These are phyloP conservation scores for Oxalis stricta DNA, from an alignment of 441 rosid genomes.

Conservation along the genomic window DNA sequence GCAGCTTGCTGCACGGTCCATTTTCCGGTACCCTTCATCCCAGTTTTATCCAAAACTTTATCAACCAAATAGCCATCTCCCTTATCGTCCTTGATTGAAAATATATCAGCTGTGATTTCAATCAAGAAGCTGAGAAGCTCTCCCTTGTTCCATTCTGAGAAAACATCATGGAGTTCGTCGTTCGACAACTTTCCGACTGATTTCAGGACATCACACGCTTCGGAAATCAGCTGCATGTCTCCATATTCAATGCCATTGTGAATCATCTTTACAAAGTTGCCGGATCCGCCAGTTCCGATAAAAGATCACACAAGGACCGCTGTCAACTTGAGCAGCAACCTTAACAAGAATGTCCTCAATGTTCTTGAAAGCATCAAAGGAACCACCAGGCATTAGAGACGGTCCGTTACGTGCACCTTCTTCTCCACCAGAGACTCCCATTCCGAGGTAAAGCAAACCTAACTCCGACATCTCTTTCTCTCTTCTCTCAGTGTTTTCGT, in stretches of 20 bases:
- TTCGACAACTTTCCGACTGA: constrained; percentile 74
- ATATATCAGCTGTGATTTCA: constrained; percentile 85
- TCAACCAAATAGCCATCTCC: constrained; percentile 84
- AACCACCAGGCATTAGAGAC: constrained; percentile 98
- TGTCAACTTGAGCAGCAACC: constrained; percentile 93
- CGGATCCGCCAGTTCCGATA: constrained; percentile 82
- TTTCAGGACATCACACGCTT: constrained; percentile 84
- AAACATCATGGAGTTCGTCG: constrained; percentile 51
- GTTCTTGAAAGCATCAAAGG: constrained; percentile 65
- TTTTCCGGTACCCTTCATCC: constrained; percentile 96
- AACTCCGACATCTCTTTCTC: constrained; percentile 51
- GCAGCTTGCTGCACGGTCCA: constrained; percentile 99
- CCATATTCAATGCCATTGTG: constrained; percentile 94
- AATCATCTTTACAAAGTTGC: constrained; percentile 91
- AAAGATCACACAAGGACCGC: constrained; percentile 88
- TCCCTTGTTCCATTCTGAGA: constrained; percentile 83
- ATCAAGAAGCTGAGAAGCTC: constrained; percentile 90
- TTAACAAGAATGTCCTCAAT: constrained; percentile 83
- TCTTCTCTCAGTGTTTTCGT: constrained; percentile 90
- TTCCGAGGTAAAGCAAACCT: constrained; percentile 82
- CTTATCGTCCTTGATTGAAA: constrained; percentile 70
- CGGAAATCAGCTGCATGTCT: constrained; percentile 89
- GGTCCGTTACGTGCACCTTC: constrained; percentile 91
- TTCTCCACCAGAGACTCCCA: constrained; percentile 98
- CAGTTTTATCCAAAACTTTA: constrained; percentile 88